Percentiles rank a stretch among this genome's conserved stretches.
These are phyloP conservation scores for Corinectria fuckeliana DNA, from an alignment of 2,329 filamentous ascomycete genomes.

Conservation along the genomic window DNA sequence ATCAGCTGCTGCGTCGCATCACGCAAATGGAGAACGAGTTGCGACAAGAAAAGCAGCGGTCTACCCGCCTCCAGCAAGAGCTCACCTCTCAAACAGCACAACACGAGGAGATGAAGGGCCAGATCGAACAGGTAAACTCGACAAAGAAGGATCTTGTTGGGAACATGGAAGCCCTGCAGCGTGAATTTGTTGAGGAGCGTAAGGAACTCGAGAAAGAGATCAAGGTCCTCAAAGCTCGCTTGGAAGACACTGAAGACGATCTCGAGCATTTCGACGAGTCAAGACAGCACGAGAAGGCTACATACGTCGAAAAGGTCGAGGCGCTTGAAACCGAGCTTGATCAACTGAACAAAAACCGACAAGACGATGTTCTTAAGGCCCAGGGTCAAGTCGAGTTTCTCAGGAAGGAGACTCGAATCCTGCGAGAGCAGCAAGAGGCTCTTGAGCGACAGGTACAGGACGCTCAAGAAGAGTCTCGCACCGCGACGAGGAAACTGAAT, in stretches of 20 bases:
- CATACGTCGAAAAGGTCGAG: conserved; percentile 71
- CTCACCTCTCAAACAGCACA: conserved; percentile 62
- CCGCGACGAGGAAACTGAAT: conserved; percentile 57
- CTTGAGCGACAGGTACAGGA: conserved; percentile 64
- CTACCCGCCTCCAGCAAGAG: conserved; percentile 73
- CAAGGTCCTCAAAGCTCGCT: conserved; percentile 73
- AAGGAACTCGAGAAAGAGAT: conserved; percentile 84
- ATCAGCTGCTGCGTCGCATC: conserved; percentile 56
- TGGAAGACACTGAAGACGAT: conserved; percentile 92
- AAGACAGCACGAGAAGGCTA: conserved; percentile 79
- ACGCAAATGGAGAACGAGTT: conserved; percentile 80
- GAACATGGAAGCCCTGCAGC: conserved; percentile 91
- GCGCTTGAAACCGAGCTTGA: conserved; percentile 76
- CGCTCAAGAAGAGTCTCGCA: conserved; percentile 60
- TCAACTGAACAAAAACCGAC: conserved; percentile 62
- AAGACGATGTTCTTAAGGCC: conserved; percentile 62
- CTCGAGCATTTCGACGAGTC: conserved; percentile 84
- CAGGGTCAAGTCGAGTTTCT: conserved; percentile 69
- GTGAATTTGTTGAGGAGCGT: conserved; percentile 85
- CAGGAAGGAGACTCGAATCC: conserved; percentile 64
- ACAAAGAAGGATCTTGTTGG: conserved; percentile 93
- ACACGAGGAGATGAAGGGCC: conserved; percentile 68
- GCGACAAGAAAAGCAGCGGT: conserved; percentile 72
- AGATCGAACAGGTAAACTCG: conserved; percentile 84
- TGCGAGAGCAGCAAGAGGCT: conserved; percentile 65